Base-by-base conservation (phyloP, 2,329 filamentous ascomycete species). In the Esteya vermicola region DNA sequence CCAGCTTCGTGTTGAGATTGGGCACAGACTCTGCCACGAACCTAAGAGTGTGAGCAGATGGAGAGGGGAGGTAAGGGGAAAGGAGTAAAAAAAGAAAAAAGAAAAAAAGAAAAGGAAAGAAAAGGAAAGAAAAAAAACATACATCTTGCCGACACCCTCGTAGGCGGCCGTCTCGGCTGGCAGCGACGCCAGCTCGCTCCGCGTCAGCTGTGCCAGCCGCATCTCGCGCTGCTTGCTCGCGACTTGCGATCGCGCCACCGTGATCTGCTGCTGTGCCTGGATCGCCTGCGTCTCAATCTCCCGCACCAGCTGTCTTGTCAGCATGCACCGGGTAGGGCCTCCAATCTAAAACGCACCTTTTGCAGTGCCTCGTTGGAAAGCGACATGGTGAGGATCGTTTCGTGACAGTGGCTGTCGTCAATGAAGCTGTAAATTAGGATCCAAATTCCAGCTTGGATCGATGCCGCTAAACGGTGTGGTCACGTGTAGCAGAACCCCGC, bases 101-200 rank as follows among this genome's bases (percentile, higher is more conserved):
- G 21, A 40, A 27, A 34, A 38, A 19, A 35, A 28, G 25, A 16
- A 35, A 23, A 35, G 9, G 6, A 23, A 7, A 27, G 14, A 4
- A 22, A n/a, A 12, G 21, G 28, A 22, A 36, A 19, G 14, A 39
- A n/a, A 9, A 12, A 9, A 39, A 27, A 40, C 22, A 14, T 61
- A 95, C 91, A 98, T 96, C 65, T 96, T 98, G 38, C 91, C 91
- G 10, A 96, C 81, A 6, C 89, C 89, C 62, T 96, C 89, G 53
- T 96, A 98, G 22, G 94, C 75, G 25, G 79, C 79, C 0, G 85
- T 91, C 36, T 80, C 73, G 16, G 72, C 57, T 4, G 86, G 81
- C 45, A 98, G 62, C 7, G 75, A 70, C n/a, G 75, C 72, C 37
- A 96, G 68, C 61, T 98, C 91, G 47, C 72, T 84, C 27, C 81